Evolutionary conservation across 345 rosid genomes (phyloP).

Genomic region (Eucalyptus decipiens): DNA sequence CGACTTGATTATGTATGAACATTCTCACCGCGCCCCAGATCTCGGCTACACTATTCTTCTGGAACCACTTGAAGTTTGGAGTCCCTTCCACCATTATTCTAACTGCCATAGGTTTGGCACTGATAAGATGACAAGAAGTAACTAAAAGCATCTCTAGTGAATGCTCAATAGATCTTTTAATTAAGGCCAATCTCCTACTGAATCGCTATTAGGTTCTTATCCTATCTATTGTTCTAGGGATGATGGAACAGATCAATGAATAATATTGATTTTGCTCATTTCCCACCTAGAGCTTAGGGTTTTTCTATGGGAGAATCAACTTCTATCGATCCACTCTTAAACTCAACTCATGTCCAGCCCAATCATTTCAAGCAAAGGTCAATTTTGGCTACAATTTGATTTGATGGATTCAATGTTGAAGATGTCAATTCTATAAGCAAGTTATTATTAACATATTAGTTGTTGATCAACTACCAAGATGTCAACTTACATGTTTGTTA

Average conservation of each 20-base stretch:
- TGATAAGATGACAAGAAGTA: neutral
- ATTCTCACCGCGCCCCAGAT: slow-evolving; percentile 45
- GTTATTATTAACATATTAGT: neutral
- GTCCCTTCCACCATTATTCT: slow-evolving; percentile 60
- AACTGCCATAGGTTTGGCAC: slow-evolving; percentile 47
- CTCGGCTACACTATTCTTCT: slow-evolving; percentile 54
- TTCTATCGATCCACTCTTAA: neutral
- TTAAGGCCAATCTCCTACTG: neutral
- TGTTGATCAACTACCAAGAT: neutral
- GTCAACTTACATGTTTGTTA: neutral
- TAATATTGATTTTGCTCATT: neutral
- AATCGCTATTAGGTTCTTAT: neutral
- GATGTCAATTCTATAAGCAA: neutral
- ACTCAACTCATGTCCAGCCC: neutral
- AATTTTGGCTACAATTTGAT: neutral
- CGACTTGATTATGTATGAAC: slow-evolving; percentile 78
- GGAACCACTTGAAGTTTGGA: slow-evolving; percentile 69
- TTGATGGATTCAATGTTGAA: neutral
- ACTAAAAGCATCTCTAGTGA: neutral
- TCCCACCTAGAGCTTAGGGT: neutral
- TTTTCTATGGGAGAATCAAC: neutral
- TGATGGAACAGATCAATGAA: neutral
- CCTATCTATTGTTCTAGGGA: neutral
- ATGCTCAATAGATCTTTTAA: neutral
- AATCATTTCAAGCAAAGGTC: neutral